Evolutionary conservation across 2,329 filamentous ascomycete species (phyloP).

Genomic region (Penicillium crustosum): DNA sequence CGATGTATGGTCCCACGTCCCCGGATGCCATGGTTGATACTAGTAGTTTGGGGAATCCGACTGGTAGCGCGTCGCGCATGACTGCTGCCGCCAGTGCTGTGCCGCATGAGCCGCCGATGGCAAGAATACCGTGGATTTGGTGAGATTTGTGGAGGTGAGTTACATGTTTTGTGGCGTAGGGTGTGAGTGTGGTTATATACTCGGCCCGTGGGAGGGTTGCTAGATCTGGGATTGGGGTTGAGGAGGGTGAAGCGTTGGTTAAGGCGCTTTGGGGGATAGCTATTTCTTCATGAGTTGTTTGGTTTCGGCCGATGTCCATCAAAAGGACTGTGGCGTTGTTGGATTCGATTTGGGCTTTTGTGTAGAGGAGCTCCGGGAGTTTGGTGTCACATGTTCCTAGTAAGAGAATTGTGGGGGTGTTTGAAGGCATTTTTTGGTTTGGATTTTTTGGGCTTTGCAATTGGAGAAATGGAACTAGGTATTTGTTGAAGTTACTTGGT

Average conservation of each 20-base stretch:
- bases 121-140: slow-evolving; percentile 57
- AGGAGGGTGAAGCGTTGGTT: slow-evolving; percentile 27
- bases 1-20: slow-evolving; percentile 63
- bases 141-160: slow-evolving; percentile 36
- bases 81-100: slow-evolving; percentile 61
- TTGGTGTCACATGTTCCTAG: slow-evolving; percentile 68
- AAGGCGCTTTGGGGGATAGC: slow-evolving; percentile 48
- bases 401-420: slow-evolving; percentile 50
- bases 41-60: slow-evolving; percentile 69
- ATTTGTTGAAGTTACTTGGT: background rate
- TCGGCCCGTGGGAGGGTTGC: slow-evolving; percentile 51
- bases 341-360: slow-evolving; percentile 49
- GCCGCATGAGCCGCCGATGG: slow-evolving; percentile 62
- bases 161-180: slow-evolving; percentile 47
- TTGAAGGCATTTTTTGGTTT: slow-evolving; percentile 5
- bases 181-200: slow-evolving; percentile 58
- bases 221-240: slow-evolving; percentile 30
- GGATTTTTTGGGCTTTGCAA: background rate
- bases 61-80: slow-evolving; percentile 61
- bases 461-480: background rate
- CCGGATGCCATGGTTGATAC: slow-evolving; percentile 69
- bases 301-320: slow-evolving; percentile 57
- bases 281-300: slow-evolving; percentile 49
- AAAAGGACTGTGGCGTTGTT: slow-evolving; percentile 43
- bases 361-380: slow-evolving; percentile 57